Conservation (phyloP, 1,284 basidiomycete genomes). For the Naganishia albida region DNA sequence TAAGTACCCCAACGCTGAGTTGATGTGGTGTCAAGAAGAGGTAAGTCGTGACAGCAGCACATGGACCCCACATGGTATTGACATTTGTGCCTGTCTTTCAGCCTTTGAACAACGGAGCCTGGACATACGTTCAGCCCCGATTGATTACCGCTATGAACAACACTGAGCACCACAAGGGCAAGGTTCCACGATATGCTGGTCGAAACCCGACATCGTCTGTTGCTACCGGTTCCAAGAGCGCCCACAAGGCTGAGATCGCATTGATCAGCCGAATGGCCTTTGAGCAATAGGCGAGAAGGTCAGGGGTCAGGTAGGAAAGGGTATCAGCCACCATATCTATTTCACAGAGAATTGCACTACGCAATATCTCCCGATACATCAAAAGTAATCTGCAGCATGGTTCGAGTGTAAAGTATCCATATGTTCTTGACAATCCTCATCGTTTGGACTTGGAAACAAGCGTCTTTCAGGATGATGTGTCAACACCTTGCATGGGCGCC, state of each 20-base stretch:
- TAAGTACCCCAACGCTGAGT: constrained; percentile 89
- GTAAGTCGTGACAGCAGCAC: constrained; percentile 33
- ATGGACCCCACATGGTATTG: not conserved
- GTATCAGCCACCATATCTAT: constrained; percentile 3
- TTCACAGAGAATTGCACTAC: constrained; percentile 1
- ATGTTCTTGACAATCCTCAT: not conserved
- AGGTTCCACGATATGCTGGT: constrained; percentile 82
- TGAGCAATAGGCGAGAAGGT: constrained; percentile 20
- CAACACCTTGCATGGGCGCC: too few relatives aligned
- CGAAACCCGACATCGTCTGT: constrained; percentile 78
- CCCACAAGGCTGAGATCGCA: constrained; percentile 81
- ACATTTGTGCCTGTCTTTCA: constrained; percentile 58
- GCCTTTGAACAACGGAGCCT: constrained; percentile 89
- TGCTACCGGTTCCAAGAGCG: constrained; percentile 59
- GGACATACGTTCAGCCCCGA: constrained; percentile 88
- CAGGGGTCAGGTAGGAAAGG: not conserved
- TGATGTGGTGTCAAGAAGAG: constrained; percentile 84
- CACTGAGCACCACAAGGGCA: constrained; percentile 86
- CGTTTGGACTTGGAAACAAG: too few relatives aligned
- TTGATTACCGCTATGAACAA: constrained; percentile 74
- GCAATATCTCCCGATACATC: constrained; percentile 19
- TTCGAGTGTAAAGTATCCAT: constrained; percentile 23
- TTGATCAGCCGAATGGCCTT: constrained; percentile 62
- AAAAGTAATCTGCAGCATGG: constrained; percentile 30
- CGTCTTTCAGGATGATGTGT: too few relatives aligned